These are phyloP conservation scores for Zygoascus ofunaensis DNA, from an alignment of 805 yeast genomes.

Conservation along the genomic window DNA sequence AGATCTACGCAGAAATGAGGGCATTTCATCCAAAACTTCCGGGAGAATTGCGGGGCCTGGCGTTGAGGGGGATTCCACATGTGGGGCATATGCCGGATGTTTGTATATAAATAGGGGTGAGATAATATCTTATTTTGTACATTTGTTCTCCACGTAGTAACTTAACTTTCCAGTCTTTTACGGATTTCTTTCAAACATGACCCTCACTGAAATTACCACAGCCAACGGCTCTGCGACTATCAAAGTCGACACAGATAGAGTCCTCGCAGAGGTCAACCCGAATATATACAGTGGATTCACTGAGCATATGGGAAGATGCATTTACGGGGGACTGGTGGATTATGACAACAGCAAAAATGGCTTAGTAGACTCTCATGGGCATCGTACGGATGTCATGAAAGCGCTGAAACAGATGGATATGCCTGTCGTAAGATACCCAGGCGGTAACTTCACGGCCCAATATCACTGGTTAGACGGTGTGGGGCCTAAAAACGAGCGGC, in stretches of 20 bases:
- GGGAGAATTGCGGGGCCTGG: too few relatives aligned
- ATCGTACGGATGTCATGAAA: constrained; percentile 26
- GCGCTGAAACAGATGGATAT: constrained; percentile 28
- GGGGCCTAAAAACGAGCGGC: constrained; percentile 27
- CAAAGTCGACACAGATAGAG: constrained; percentile 25
- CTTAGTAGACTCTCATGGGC: constrained; percentile 23
- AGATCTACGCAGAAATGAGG: too few relatives aligned
- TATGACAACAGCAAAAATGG: constrained; percentile 16
- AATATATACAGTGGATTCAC: constrained; percentile 30
- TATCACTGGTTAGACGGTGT: constrained; percentile 32
- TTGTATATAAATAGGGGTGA: too few relatives aligned
- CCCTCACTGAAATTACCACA: too few relatives aligned
- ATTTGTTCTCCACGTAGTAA: too few relatives aligned
- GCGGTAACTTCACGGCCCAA: constrained; percentile 31
- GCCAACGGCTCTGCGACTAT: constrained; percentile 1
- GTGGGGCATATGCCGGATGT: too few relatives aligned
- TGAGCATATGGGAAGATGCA: constrained; percentile 32
- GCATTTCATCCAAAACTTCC: too few relatives aligned
- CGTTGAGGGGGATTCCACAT: too few relatives aligned
- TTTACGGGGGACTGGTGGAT: constrained; percentile 33
- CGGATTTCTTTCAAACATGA: too few relatives aligned
- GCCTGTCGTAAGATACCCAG: constrained; percentile 33
- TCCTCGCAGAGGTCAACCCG: constrained; percentile 22
- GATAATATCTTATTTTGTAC: too few relatives aligned
- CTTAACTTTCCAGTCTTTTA: too few relatives aligned